These are phyloP conservation scores for Volvariella volvacea DNA, from an alignment of 1,284 basidiomycete genomes.

Conservation along the genomic window DNA sequence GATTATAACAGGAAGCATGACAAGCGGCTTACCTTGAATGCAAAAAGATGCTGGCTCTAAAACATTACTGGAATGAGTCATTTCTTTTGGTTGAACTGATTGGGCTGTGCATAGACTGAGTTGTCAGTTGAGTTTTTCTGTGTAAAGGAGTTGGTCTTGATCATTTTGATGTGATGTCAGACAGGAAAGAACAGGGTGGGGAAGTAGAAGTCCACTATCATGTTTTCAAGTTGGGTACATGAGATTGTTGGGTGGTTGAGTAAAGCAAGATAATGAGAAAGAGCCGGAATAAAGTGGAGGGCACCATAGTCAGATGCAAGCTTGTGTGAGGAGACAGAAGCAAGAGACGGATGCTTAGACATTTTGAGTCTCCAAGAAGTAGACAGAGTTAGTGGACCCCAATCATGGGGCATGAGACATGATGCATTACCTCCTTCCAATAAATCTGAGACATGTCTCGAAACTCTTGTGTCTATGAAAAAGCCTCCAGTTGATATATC, in stretches of 20 bases:
- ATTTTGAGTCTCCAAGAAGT: neutral
- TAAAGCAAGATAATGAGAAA: constrained; percentile 12
- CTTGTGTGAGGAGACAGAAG: neutral
- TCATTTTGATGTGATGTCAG: constrained; percentile 19
- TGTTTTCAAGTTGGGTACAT: constrained; percentile 10
- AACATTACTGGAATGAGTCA: too few species aligned
- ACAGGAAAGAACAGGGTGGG: constrained; percentile 15
- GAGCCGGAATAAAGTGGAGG: constrained; percentile 9
- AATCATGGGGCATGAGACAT: constrained; percentile 2
- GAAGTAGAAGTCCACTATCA: constrained; percentile 10
- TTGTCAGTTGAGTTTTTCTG: constrained; percentile 11
- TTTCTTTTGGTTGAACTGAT: too few species aligned
- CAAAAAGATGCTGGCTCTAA: too few species aligned
- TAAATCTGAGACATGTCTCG: neutral
- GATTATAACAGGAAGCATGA: too few species aligned
- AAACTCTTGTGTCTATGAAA: too few species aligned
- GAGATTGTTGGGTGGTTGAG: constrained; percentile 11
- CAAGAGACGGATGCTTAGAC: neutral
- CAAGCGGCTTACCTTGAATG: too few species aligned
- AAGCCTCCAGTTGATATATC: neutral
- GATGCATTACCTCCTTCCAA: neutral
- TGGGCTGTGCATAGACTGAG: constrained; percentile 19
- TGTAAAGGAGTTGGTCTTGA: constrained; percentile 8
- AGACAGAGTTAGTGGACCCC: neutral
- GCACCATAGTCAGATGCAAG: constrained; percentile 7